Evolutionary conservation across 2,329 filamentous ascomycete species (phyloP).

Genomic region (Colletotrichum sp.): DNA sequence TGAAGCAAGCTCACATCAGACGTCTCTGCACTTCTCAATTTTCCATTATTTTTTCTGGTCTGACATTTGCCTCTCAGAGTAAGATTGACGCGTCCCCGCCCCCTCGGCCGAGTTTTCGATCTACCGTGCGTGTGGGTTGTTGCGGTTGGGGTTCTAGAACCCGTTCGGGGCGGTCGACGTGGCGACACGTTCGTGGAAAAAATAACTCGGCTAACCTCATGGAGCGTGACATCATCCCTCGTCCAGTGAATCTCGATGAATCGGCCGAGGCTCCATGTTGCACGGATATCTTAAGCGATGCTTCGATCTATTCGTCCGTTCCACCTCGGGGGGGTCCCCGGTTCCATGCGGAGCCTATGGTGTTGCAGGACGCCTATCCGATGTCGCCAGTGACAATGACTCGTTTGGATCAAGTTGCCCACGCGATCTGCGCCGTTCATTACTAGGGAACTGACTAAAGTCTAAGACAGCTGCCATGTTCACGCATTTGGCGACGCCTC

Average conservation of each 20-base stretch:
- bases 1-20: neutral
- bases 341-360: neutral
- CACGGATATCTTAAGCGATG: neutral
- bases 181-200: neutral
- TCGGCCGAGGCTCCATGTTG: neutral
- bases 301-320: neutral
- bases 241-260: neutral
- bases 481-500: neutral
- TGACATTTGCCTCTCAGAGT: neutral
- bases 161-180: neutral
- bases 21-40: neutral
- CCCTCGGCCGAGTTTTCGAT: neutral
- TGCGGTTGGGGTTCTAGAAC: neutral
- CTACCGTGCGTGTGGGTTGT: neutral
- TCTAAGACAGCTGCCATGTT: neutral
- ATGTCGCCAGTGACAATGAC: neutral
- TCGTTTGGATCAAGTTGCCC: neutral
- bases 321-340: neutral
- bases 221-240: neutral
- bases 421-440: neutral
- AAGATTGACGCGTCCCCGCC: neutral
- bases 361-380: neutral
- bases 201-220: neutral
- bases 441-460: neutral
- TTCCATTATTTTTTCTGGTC: neutral